Base-by-base conservation (phyloP, 2,329 filamentous ascomycete genomes). In the Ophiostoma novo-ulmi region DNA sequence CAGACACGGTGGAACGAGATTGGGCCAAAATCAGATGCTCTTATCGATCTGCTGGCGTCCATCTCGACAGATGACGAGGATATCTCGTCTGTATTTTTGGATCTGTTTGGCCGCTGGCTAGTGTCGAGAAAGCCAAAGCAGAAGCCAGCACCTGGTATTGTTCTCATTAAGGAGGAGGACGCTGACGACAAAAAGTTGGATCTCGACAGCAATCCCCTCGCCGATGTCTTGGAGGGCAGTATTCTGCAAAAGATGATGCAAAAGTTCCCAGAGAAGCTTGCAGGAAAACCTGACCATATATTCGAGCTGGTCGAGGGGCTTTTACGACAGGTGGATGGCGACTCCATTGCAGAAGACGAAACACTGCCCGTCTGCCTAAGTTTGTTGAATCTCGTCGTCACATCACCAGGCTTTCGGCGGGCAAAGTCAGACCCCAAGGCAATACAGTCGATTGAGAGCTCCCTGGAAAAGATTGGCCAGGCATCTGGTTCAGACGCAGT, bases 191-290 rank as follows among this genome's bases (percentile, higher is more conserved):
- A 77, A 1, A 22, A 38, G 6, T 38, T 38, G 31, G 63, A 65
- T 20, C 35, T 17, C n/a, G 64, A 38, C 8, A 66, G 26, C 64
- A 82, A 86, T 65, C 80, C 85, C 0, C 71, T 87, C 3, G 76
- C 76, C 5, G 81, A 82, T 4, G 79, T 93, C 1, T 78, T 85
- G 6, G 83, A 90, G 73, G 82, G 88, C 5, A 87, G 87, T 67
- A 78, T 91, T 0, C 81, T 92, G 8, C 88, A 91, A 75, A 85
- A 84, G 44, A 83, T 93, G 79, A 87, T 92, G 78, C 85, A 86
- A 35, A 83, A 81, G 65, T 84, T 89, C 65, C 85, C 88, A 0
- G 85, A 89, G 31, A 88, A 86, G 73, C 82, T 93, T 14, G 85
- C 90, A 39, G 84, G 83, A 41, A 85, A 88, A 71, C 89, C 90